Conservation (phyloP, 2,329 filamentous ascomycete species). For the Cytospora piceae region DNA sequence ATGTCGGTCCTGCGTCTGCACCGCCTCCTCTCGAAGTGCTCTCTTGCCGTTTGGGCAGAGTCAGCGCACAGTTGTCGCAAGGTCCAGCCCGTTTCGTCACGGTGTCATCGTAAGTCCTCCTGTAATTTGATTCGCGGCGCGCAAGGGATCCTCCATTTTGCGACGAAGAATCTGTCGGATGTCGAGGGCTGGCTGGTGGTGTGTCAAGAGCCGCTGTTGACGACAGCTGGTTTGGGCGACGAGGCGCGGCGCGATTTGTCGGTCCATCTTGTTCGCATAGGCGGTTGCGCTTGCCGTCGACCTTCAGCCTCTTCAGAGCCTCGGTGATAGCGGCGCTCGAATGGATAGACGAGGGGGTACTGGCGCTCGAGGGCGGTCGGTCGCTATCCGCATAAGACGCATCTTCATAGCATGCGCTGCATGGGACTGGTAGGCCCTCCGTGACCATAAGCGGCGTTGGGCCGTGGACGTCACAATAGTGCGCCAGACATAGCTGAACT, state of each 20-base stretch:
- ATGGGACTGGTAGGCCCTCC: constrained; percentile 65
- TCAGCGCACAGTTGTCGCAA: constrained; percentile 71
- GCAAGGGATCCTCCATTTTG: constrained; percentile 35
- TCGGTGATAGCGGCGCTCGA: constrained; percentile 47
- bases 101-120: constrained; percentile 67
- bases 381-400: constrained; percentile 39
- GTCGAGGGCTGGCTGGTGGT: constrained; percentile 60
- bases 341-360: constrained; percentile 41
- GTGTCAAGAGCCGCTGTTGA: constrained; percentile 55
- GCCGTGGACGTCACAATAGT: constrained; percentile 72
- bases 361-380: constrained; percentile 46
- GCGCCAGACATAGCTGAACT: constrained; percentile 68
- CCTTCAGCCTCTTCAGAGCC: constrained; percentile 52
- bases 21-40: constrained; percentile 33
- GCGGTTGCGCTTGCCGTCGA: constrained; percentile 47
- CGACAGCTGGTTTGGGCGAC: constrained; percentile 41
- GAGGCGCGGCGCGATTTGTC: constrained; percentile 46
- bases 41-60: constrained; percentile 57
- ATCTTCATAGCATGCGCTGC: constrained; percentile 60
- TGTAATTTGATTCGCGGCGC: constrained; percentile 62
- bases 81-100: constrained; percentile 66
- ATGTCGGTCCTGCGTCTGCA: constrained; percentile 53
- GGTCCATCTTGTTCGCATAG: constrained; percentile 51
- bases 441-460: constrained; percentile 73
- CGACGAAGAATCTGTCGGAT: constrained; percentile 30